phyloP scores from a whole-genome alignment of 2,329 filamentous ascomycete genomes.

The Chaetothyriales sp. region DNA sequence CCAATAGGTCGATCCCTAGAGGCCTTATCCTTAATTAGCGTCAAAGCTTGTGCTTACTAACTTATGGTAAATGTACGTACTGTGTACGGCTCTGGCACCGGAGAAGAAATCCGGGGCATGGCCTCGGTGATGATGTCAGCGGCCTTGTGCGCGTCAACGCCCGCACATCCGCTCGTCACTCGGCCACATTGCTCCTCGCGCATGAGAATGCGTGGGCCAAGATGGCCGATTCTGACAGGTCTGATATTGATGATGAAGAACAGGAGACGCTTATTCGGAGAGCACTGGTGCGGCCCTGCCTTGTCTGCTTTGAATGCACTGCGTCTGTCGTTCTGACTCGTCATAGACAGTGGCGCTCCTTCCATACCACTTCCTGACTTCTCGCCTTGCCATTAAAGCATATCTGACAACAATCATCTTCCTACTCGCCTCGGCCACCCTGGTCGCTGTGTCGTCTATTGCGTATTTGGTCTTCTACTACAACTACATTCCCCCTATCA shows the following conservation, averaged over 20 bases:
- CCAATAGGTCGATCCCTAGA: too few relatives aligned
- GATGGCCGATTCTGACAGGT: neutral
- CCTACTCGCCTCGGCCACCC: constrained; percentile 37
- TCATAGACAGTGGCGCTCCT: constrained; percentile 39
- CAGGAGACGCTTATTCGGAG: constrained; percentile 5
- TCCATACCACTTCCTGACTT: constrained; percentile 43
- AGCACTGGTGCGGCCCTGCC: constrained; percentile 10
- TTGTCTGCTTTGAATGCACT: neutral
- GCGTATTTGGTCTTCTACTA: constrained; percentile 57
- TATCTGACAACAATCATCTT: constrained; percentile 50
- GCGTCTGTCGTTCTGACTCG: constrained; percentile 6
- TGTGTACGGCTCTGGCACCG: too few relatives aligned
- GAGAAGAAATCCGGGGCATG: neutral
- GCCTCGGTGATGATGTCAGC: neutral
- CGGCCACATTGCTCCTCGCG: neutral
- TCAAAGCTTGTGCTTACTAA: neutral
- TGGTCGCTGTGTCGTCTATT: constrained; percentile 44
- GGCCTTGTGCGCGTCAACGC: neutral
- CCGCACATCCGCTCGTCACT: neutral
- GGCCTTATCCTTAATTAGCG: too few relatives aligned
- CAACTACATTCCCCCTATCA: constrained; percentile 53
- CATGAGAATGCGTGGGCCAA: neutral
- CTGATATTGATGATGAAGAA: constrained; percentile 2
- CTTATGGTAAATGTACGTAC: neutral
- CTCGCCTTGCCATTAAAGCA: constrained; percentile 48